Evolutionary conservation across 2,329 filamentous ascomycete genomes (phyloP).

Genomic region (Gaeumannomyces tritici): DNA sequence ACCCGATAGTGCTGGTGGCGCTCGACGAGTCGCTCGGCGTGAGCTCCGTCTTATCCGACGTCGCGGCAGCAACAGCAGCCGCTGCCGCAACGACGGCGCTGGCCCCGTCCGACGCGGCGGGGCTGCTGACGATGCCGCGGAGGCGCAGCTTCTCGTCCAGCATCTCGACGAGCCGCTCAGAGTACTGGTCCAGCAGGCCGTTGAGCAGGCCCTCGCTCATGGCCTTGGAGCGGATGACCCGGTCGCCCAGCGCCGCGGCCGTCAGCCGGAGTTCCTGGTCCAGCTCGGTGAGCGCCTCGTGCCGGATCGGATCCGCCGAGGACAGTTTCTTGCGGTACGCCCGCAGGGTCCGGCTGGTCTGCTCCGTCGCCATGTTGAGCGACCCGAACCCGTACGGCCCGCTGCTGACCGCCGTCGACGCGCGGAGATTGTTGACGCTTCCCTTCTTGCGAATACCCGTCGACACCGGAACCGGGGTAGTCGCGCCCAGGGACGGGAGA

Average conservation of each 20-base stretch:
- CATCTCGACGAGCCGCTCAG: constrained; percentile 59
- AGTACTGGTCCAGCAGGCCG: constrained; percentile 65
- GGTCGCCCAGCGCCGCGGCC: constrained; percentile 48
- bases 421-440: constrained; percentile 34
- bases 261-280: constrained; percentile 57
- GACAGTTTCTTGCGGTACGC: constrained; percentile 54
- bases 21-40: too few species aligned
- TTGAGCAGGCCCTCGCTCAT: constrained; percentile 47
- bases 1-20: neutral
- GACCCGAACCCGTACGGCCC: constrained; percentile 34
- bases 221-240: constrained; percentile 38
- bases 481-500: constrained; percentile 36
- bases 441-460: constrained; percentile 36
- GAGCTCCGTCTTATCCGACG: neutral
- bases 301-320: constrained; percentile 42
- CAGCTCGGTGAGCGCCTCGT: constrained; percentile 50
- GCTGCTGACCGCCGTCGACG: constrained; percentile 1
- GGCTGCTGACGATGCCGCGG: constrained; percentile 1
- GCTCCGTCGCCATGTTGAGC: constrained; percentile 54
- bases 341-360: constrained; percentile 51
- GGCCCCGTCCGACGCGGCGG: too few species aligned
- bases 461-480: constrained; percentile 9
- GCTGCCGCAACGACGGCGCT: too few species aligned
- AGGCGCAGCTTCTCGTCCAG: constrained; percentile 62
- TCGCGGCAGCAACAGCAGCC: neutral